Evolutionary conservation across 768 basidiomycete genomes (phyloP), one percentile per base, ranked within the genome.

Genomic region (Lactarius indigo): DNA sequence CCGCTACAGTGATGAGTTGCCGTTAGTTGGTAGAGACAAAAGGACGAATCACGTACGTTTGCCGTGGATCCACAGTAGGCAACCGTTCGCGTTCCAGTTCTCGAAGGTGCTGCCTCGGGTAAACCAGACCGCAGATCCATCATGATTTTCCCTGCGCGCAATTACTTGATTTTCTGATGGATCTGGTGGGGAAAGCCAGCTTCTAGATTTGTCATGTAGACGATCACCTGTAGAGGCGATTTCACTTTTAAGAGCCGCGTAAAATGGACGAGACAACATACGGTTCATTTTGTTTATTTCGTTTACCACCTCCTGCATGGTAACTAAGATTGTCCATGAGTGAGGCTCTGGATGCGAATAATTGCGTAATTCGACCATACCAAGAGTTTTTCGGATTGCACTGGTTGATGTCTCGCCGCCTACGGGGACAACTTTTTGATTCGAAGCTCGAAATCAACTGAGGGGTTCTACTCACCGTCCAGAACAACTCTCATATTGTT

Each of bases 271-370:
- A 17, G 44, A 50, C 7, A 13, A 44, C 59, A 17, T 2, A 61
- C 59, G 59, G 3, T 61, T 61, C 59, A 50, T 61, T 31, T 61
- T 47, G 20, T 61, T 61, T 8, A 47, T 61, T 12, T 59, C 59
- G 20, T 30, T 59, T n/a, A 6, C 28, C 2, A 30, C 13, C 2
- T 44, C 41, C 6, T 61, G 59, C 44, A 61, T 61, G 20, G 44
- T 33, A 33, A 61, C 44, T 61, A 15, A 13, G 20, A 35, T 20
- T 26, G 8, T 10, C 23, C 42, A n/a, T 47, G 18, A 61, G 59
- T 13, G 6, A 3, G 30, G n/a, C n/a, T n/a, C n/a, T n/a, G 5
- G 41, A 61, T 7, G 6, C 8, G 15, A 30, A 26, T 26, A 1
- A 12, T 13, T 10, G 10, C 42, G 35, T 8, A 13, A 31, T 4